These are phyloP conservation scores for Lunasporangiospora selenospora DNA, from an alignment of 192 early-diverging fungal genomes.

Conservation along the genomic window DNA sequence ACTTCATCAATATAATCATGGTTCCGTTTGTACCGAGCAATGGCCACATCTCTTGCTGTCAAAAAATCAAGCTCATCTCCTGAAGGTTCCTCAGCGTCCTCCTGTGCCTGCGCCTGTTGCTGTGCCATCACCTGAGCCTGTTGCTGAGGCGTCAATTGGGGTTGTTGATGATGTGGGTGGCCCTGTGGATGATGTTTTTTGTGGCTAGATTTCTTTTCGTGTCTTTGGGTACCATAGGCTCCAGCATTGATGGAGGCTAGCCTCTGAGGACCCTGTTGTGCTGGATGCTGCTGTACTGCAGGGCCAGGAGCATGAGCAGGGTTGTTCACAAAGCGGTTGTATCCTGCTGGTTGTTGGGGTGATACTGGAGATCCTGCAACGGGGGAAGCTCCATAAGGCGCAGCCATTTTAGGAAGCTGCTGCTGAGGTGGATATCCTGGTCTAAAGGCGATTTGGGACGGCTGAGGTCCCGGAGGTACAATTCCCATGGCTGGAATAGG, in stretches of 20 bases:
- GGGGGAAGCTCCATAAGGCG: conserved; percentile 14
- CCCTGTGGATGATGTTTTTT: conserved; percentile 38
- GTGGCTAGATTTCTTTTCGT: conserved; percentile 40
- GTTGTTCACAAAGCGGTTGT: conserved; percentile 33
- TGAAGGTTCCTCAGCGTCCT: conserved; percentile 64
- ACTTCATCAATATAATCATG: conserved; percentile 71
- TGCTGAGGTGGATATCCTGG: neutral
- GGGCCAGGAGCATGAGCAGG: neutral
- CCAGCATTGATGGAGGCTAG: conserved; percentile 11
- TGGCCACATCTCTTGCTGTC: conserved; percentile 64
- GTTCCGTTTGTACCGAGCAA: conserved; percentile 67
- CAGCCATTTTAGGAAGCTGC: conserved; percentile 16
- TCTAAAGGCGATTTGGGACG: conserved; percentile 4
- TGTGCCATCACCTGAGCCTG: conserved; percentile 29
- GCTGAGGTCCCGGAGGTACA: neutral
- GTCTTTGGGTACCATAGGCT: conserved; percentile 32
- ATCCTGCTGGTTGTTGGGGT: conserved; percentile 24
- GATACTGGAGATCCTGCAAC: conserved; percentile 17
- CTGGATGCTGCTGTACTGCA: too few relatives aligned
- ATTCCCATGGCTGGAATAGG: conserved; percentile 15
- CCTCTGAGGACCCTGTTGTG: conserved; percentile 25
- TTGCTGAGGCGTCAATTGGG: conserved; percentile 30
- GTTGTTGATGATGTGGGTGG: conserved; percentile 29
- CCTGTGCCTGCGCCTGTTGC: conserved; percentile 41
- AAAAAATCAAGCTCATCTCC: conserved; percentile 68